Conservation (phyloP, 2,329 filamentous ascomycete genomes). For the Phaeomoniella chlamydospora region DNA sequence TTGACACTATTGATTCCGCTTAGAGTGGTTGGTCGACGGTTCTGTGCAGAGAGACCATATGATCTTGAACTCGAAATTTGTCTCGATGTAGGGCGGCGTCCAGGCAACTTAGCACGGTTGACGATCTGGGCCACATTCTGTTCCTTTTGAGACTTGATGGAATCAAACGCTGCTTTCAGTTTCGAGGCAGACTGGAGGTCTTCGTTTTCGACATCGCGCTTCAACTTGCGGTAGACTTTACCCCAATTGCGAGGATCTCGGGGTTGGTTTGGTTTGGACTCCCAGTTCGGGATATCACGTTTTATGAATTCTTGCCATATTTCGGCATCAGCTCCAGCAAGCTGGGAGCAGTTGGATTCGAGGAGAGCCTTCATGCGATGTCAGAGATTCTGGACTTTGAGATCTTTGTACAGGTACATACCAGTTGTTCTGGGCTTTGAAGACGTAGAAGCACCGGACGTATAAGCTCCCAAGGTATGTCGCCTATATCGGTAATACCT, state of each 20-base stretch:
- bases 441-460: constrained; percentile 56
- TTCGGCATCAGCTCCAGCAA: constrained; percentile 53
- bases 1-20: background rate
- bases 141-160: constrained; percentile 42
- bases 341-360: constrained; percentile 63
- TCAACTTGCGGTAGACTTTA: constrained; percentile 59
- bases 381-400: background rate
- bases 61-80: background rate
- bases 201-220: constrained; percentile 41
- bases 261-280: constrained; percentile 49
- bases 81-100: background rate
- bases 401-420: constrained; percentile 17
- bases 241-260: constrained; percentile 59
- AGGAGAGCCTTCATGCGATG: constrained; percentile 33
- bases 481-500: constrained; percentile 56
- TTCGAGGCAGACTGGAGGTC: constrained; percentile 43
- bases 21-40: background rate
- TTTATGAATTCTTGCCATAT: constrained; percentile 70
- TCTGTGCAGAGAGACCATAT: background rate
- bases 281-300: constrained; percentile 56
- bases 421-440: constrained; percentile 60
- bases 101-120: constrained; percentile 17
- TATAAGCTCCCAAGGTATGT: constrained; percentile 52
- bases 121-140: constrained; percentile 45
- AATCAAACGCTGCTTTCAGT: constrained; percentile 42